phyloP scores from a whole-genome alignment of 257 asterid genomes.

The Primulina tabacum region DNA sequence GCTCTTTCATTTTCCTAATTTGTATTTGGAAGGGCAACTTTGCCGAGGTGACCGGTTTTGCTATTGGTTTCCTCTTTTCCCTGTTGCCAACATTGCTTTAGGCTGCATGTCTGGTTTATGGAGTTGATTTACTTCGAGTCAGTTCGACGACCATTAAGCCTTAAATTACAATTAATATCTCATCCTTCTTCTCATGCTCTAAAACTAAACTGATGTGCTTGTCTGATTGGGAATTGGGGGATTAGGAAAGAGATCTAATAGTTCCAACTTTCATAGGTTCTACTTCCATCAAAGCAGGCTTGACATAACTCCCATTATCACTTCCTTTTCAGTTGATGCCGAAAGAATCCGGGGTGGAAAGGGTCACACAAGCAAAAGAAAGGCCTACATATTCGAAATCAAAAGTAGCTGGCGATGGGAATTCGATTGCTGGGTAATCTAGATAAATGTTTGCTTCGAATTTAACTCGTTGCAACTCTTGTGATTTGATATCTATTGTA shows the following conservation, averaged over 20 bases:
- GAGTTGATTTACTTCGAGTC: conserved; percentile 12
- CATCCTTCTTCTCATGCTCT: background rate
- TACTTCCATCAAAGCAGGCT: no score
- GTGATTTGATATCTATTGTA: background rate
- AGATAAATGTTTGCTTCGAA: background rate
- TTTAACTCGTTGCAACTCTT: no score
- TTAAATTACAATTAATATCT: conserved; percentile 8
- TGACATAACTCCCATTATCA: no score
- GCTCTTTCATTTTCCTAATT: background rate
- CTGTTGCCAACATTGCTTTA: conserved; percentile 37
- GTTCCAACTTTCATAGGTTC: no score
- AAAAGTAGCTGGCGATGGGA: no score
- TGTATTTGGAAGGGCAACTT: conserved; percentile 32
- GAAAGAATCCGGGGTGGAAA: no score
- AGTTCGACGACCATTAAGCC: conserved; percentile 19
- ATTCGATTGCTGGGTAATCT: no score
- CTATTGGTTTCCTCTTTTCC: conserved; percentile 35
- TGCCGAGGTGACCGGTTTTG: conserved; percentile 37
- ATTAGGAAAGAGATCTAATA: no score
- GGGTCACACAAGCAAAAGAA: no score
- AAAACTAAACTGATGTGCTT: background rate
- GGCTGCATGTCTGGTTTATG: conserved; percentile 12
- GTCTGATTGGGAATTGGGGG: no score
- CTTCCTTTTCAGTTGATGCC: no score
- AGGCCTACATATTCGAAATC: no score